Base-by-base conservation (phyloP, 306 rosid genomes). In the Trichosanthes cucumerina region DNA sequence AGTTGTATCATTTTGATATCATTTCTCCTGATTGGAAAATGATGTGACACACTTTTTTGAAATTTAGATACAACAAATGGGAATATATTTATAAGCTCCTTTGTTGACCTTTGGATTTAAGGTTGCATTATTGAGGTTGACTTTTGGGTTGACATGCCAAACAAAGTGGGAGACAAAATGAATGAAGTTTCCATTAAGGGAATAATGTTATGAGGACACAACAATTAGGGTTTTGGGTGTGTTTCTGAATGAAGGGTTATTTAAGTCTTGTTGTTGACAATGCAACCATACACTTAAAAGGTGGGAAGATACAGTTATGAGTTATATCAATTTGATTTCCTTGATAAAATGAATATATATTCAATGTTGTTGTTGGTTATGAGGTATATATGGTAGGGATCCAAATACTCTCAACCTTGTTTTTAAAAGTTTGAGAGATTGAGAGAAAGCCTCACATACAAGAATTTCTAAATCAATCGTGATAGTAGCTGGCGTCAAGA, bases 81-180 rank as follows among this genome's bases (percentile, higher is more conserved):
- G 54, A 44, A 68, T 19, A 68, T 19, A 68, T 62, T 33, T 63
- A 23, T 36, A 41, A 43, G 54, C 11, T 12, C 34, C 3, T 21
- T 15, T 14, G 53, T 69, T 69, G 75, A 69, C 75, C 34, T 39
- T 39, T 21, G 10, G 33, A 66, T 19, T 19, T 41, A 69, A 18
- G 19, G 52, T 33, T 68, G 50, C 52, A 38, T 68, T 68, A 38
- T 9, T 68, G 31, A 39, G 50, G 76, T 24, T 70, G 76, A 43
- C 76, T 70, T 66, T 38, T 21, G 36, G 11, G 21, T 70, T 70
- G 57, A 70, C n/a, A 41, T 41, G 41, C 26, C 21, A 5, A 43
- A 44, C 57, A 70, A 70, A 44, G 34, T 70, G 76, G 76, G 52
- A 46, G 57, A 70, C 76, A 70, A 44, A 6, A 70, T 70, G 76